Conservation (phyloP, 345 rosid genomes). For the Arabidopsis arenosa region DNA sequence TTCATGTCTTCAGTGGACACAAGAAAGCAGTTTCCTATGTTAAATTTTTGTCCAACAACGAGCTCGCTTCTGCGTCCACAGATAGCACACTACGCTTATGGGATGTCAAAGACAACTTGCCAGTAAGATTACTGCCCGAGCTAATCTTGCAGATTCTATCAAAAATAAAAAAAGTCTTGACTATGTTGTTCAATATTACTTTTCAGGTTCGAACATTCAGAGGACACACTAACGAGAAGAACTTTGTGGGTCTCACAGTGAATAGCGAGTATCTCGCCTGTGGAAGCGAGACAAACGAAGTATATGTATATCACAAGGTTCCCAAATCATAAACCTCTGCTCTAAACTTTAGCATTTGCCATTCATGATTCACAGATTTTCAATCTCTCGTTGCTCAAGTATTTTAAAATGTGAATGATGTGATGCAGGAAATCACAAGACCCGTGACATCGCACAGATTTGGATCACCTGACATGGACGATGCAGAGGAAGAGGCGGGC, state of each 20-base stretch:
- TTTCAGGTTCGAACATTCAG: constrained; percentile 81
- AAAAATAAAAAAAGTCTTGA: not conserved
- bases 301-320: constrained; percentile 95
- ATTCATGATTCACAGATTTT: constrained; percentile 12
- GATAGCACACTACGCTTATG: constrained; percentile 93
- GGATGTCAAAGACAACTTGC: constrained; percentile 92
- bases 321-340: constrained; percentile 16
- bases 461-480: constrained; percentile 89
- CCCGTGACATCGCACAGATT: constrained; percentile 87
- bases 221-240: constrained; percentile 98
- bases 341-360: not conserved
- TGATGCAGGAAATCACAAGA: constrained; percentile 76
- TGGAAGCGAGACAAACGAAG: constrained; percentile 98
- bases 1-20: constrained; percentile 93
- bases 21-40: constrained; percentile 95
- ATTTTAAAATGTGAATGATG: constrained; percentile 8
- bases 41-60: constrained; percentile 86
- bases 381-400: constrained; percentile 9
- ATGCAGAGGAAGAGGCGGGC: constrained; percentile 80
- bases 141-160: constrained; percentile 10
- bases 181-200: constrained; percentile 16
- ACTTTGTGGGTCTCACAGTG: constrained; percentile 90
- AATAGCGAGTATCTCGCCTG: constrained; percentile 87
- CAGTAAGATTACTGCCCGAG: constrained; percentile 47
- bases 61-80: constrained; percentile 98